Evolutionary conservation across 2,329 filamentous ascomycete species (phyloP).

Genomic region (Lojkania enalia): DNA sequence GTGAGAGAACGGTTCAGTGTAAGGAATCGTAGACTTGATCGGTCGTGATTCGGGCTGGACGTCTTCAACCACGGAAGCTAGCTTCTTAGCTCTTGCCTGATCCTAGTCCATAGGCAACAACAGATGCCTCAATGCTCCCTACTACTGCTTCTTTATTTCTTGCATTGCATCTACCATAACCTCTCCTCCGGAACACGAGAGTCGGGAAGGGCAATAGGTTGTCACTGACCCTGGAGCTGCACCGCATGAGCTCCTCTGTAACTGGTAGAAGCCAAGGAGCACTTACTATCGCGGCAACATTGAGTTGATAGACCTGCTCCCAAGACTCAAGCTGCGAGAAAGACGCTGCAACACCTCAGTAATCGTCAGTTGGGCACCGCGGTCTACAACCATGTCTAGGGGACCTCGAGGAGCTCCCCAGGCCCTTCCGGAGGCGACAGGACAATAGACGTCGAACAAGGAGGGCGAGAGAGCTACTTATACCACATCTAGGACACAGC

Average conservation of each 20-base stretch:
- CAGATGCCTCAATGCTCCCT: background rate
- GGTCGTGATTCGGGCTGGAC: constrained; percentile 10
- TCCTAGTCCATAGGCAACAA: constrained; percentile 7
- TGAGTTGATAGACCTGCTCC: no score
- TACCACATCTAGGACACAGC: background rate
- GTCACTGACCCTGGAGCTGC: background rate
- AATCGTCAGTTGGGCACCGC: no score
- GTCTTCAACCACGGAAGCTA: constrained; percentile 17
- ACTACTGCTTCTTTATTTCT: background rate
- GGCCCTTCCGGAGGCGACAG: background rate
- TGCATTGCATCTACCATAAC: no score
- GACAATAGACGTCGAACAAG: background rate
- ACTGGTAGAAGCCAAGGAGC: background rate
- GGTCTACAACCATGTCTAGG: no score
- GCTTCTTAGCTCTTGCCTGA: constrained; percentile 17
- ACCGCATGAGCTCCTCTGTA: background rate
- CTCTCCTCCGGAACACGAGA: background rate
- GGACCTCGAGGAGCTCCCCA: background rate
- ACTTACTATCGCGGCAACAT: no score
- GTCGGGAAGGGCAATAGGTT: background rate
- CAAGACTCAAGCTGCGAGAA: no score
- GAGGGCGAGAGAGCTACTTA: background rate
- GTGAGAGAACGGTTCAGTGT: background rate
- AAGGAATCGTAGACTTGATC: background rate
- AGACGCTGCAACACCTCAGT: no score